Conservation (phyloP, 2,329 filamentous ascomycete genomes). For the Monilinia vaccinii-corymbosi region DNA sequence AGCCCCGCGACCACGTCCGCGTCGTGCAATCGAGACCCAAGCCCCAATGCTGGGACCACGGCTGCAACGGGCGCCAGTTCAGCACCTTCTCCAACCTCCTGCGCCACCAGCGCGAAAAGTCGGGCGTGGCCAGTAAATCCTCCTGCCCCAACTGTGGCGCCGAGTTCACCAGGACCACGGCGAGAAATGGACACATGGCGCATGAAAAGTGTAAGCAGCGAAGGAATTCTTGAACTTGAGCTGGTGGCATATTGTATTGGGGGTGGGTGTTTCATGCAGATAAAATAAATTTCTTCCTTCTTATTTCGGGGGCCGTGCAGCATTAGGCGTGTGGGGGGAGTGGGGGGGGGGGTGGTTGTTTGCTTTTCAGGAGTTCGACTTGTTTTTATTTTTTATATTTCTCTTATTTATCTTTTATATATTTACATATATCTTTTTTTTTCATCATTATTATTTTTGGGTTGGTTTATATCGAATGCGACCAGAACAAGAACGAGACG, state of each 20-base stretch:
- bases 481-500: too few species aligned
- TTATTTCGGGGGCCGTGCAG: not conserved
- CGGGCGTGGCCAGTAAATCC: conserved; percentile 80
- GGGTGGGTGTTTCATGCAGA: not conserved
- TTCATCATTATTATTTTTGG: too few species aligned
- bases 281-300: not conserved
- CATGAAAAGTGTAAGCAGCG: conserved; percentile 90
- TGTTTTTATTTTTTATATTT: too few species aligned
- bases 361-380: too few species aligned
- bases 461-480: too few species aligned
- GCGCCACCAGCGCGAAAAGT: conserved; percentile 89
- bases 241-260: not conserved
- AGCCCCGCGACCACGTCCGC: conserved; percentile 42
- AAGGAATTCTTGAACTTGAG: conserved; percentile 34
- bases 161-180: conserved; percentile 83
- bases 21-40: conserved; percentile 76
- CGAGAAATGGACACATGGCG: conserved; percentile 74
- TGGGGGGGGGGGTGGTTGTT: too few species aligned
- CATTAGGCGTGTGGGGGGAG: not conserved
- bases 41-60: conserved; percentile 94
- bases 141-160: conserved; percentile 85
- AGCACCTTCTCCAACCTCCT: conserved; percentile 94
- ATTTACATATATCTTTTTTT: too few species aligned
- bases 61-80: conserved; percentile 91
- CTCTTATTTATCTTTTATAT: too few species aligned